Percentiles rank a stretch among this genome's conserved stretches.
Conservation (phyloP, 805 yeast species). For the Monosporozyma siamensis region DNA sequence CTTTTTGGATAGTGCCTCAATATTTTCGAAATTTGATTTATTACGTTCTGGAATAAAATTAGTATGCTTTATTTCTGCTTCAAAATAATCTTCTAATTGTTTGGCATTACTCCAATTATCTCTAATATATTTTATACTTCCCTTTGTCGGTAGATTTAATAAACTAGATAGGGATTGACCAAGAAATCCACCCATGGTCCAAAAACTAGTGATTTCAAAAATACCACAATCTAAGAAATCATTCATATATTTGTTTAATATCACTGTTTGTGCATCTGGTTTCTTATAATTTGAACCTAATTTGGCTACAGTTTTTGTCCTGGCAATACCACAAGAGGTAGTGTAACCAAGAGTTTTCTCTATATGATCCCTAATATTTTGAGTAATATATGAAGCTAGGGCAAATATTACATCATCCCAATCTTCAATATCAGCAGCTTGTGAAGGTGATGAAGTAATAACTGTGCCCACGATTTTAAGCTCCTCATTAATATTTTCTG, state of each 20-base stretch:
- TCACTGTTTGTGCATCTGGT: constrained; percentile 78
- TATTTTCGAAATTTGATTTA: constrained; percentile 31
- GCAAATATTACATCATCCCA: constrained; percentile 78
- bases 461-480: constrained; percentile 17
- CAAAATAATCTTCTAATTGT: constrained; percentile 17
- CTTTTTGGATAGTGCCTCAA: constrained; percentile 40
- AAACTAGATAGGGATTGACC: constrained; percentile 52
- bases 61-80: constrained; percentile 8
- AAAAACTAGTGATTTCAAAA: constrained; percentile 62
- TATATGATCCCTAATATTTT: constrained; percentile 45
- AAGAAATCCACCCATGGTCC: constrained; percentile 86
- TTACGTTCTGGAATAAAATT: constrained; percentile 1
- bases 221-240: constrained; percentile 43
- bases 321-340: constrained; percentile 81
- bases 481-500: constrained; percentile 11
- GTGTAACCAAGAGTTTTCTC: constrained; percentile 58
- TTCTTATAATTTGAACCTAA: constrained; percentile 77
- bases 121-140: constrained; percentile 43
- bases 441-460: background rate
- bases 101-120: constrained; percentile 38
- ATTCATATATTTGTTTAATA: constrained; percentile 40
- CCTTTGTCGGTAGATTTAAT: constrained; percentile 42
- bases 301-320: constrained; percentile 72
- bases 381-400: constrained; percentile 55
- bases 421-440: constrained; percentile 30